These are phyloP conservation scores for Termitomyces sp. DNA, from an alignment of 1,284 basidiomycete genomes.

Conservation along the genomic window DNA sequence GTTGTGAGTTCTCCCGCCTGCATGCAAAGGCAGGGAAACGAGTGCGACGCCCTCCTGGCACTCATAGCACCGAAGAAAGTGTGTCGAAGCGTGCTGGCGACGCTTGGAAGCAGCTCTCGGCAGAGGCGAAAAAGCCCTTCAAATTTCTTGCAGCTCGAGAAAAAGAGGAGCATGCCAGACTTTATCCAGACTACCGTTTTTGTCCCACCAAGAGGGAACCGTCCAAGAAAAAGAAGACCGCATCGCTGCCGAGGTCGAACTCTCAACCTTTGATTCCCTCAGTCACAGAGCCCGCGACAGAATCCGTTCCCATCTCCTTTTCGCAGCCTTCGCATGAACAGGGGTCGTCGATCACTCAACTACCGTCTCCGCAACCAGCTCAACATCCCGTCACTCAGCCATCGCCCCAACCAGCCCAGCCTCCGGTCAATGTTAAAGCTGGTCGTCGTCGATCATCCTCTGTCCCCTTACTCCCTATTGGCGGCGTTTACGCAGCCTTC, in stretches of 20 bases:
- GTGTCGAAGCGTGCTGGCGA: conserved; percentile 61
- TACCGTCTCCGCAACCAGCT: background rate
- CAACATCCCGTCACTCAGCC: background rate
- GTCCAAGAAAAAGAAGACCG: conserved; percentile 18
- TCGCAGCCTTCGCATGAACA: conserved; percentile 12
- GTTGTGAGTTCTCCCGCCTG: conserved; percentile 60
- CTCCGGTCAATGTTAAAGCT: conserved; percentile 16
- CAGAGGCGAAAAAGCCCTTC: conserved; percentile 44
- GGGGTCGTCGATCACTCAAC: background rate
- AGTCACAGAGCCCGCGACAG: background rate
- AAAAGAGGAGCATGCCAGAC: conserved; percentile 47
- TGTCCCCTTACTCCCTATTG: conserved; percentile 17
- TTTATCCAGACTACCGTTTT: conserved; percentile 58
- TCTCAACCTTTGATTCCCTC: conserved; percentile 5
- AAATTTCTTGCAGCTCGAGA: conserved; percentile 46
- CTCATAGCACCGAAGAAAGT: conserved; percentile 30
- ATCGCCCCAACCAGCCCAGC: conserved; percentile 6
- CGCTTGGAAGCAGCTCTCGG: conserved; percentile 50
- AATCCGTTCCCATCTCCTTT: background rate
- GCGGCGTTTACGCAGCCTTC: conserved; percentile 2
- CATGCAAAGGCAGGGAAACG: conserved; percentile 33
- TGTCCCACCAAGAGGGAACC: conserved; percentile 43
- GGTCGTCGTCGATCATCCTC: conserved; percentile 23
- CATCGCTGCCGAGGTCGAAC: conserved; percentile 1
- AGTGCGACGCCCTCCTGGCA: conserved; percentile 26